Conservation (phyloP, 2,329 filamentous ascomycete genomes). For the Penicillium occitanis region DNA sequence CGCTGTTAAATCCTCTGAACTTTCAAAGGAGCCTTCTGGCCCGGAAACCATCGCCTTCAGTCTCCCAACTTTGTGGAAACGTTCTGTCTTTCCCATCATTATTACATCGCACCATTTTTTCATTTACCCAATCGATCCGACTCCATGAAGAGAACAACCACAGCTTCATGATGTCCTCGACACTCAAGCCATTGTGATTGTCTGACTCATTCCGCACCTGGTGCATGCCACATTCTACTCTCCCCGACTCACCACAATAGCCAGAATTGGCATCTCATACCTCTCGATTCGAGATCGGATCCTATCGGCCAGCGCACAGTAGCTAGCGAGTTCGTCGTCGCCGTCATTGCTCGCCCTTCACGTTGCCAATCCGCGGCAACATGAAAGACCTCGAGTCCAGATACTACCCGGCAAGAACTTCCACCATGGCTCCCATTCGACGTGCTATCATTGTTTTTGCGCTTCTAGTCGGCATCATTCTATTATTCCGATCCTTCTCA, state of each 20-base stretch:
- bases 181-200: background rate
- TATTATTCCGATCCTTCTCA: constrained; percentile 20
- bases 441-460: constrained; percentile 10
- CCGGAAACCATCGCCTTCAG: background rate
- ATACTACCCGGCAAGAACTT: constrained; percentile 5
- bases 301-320: background rate
- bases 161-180: background rate
- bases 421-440: constrained; percentile 18
- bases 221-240: background rate
- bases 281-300: background rate
- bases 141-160: background rate
- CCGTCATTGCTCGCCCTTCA: background rate
- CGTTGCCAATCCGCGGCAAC: background rate
- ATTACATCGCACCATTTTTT: background rate
- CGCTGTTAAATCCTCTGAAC: background rate
- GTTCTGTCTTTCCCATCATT: background rate
- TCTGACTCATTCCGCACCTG: background rate
- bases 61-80: background rate
- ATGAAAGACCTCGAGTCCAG: constrained; percentile 2
- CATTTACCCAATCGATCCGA: background rate
- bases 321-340: background rate
- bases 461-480: constrained; percentile 13
- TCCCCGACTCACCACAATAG: background rate
- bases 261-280: background rate
- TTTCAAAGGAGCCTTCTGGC: background rate